Evolutionary conservation across 768 basidiomycete species (phyloP), one percentile per base, ranked within the genome.

Genomic region (Kwoniella sp.): DNA sequence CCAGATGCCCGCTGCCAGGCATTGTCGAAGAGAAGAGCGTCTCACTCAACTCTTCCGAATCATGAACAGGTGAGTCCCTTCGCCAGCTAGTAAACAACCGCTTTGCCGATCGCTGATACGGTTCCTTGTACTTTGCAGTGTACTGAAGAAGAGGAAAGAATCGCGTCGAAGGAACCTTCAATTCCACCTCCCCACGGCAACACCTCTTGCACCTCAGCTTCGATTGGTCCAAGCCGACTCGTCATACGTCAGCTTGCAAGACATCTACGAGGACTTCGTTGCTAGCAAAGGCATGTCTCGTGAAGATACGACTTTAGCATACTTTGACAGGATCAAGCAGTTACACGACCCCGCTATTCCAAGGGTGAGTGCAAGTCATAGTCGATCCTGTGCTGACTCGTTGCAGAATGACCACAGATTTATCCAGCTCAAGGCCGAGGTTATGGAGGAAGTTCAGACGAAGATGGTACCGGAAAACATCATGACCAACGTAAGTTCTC

Each of bases 401-500:
- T 12, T 2, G 19, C 57, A 74, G 70, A 59, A 44, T 15, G 76
- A 74, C 55, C 60, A 52, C 12, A 58, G 68, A 26, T 69, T 68
- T 57, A 40, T 65, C 22, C 73, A 74, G 52, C 65, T 74, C 55
- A 72, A 70, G 58, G 89, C 90, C 72, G 92, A 96, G 67, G 84
- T 93, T 15, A 85, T 90, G 74, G 92, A 96, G 64, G 95, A 98
- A 79, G 86, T 97, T 12, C 83, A 86, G 52, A 77, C 85, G 24
- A 98, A 98, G 81, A 86, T 92, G 83, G 85, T 95, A 19, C 94
- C 96, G 1, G 91, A 97, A 62, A 88, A 88, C 65, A 84, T 97
- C 48, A 83, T 99, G 36, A 86, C 86, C 53, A 88, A 87, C 69
- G 96, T 97, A 78, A 69, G 85, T 82, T n/a, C n/a, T n/a, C n/a